Evolutionary conservation across 2,329 filamentous ascomycete species (phyloP).

Genomic region (Pseudocercospora fijiensis): DNA sequence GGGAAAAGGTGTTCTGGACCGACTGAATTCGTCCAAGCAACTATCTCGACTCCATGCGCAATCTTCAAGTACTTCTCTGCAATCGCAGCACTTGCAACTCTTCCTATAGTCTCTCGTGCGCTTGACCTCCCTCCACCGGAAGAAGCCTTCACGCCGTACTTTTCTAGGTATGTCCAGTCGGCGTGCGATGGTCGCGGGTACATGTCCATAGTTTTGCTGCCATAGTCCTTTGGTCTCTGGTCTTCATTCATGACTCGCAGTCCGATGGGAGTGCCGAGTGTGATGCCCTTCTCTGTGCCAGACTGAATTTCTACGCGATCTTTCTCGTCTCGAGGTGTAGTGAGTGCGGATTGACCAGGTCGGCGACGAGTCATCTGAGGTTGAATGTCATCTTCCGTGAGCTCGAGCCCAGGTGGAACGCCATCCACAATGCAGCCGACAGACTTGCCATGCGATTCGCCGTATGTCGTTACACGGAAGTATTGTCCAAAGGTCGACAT

Average conservation of each 20-base stretch:
- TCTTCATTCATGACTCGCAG: constrained; percentile 90
- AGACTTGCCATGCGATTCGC: constrained; percentile 86
- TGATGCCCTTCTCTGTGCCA: constrained; percentile 85
- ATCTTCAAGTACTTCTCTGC: constrained; percentile 87
- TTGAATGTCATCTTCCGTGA: constrained; percentile 76
- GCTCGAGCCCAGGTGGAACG: constrained; percentile 79
- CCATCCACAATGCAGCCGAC: constrained; percentile 96
- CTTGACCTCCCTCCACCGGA: constrained; percentile 86
- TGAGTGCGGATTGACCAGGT: constrained; percentile 85
- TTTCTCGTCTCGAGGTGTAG: constrained; percentile 89
- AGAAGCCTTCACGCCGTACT: constrained; percentile 91
- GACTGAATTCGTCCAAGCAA: constrained; percentile 84
- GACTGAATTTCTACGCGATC: constrained; percentile 90
- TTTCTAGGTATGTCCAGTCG: constrained; percentile 95
- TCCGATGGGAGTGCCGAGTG: constrained; percentile 85
- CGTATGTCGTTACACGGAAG: constrained; percentile 81
- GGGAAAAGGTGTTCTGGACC: constrained; percentile 77
- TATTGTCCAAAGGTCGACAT: constrained; percentile 88
- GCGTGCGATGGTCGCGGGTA: constrained; percentile 92
- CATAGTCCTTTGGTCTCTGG: constrained; percentile 89
- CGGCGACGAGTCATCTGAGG: constrained; percentile 88
- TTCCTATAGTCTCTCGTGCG: constrained; percentile 88
- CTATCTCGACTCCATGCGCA: constrained; percentile 83
- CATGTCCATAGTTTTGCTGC: constrained; percentile 72
- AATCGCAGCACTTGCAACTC: constrained; percentile 87